Base-by-base conservation (phyloP, 1,139 yeast species). In the Saccharomycopsis hybrid region DNA sequence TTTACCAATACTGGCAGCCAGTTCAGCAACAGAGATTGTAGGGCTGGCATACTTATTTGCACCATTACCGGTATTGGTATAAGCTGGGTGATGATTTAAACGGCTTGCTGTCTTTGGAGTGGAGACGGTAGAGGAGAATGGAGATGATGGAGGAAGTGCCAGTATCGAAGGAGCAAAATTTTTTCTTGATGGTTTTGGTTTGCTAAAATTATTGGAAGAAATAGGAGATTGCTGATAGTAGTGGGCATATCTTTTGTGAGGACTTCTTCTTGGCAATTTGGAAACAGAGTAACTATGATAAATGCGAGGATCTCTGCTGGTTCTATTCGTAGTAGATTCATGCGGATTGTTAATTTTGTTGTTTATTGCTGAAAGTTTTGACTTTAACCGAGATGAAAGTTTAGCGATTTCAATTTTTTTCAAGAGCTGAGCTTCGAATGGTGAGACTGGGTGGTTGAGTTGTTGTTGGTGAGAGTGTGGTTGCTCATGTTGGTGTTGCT, bases 401-500 rank as follows among this genome's bases (percentile, higher is more conserved):
- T 51, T 48, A 7, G 48, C 46, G 29, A 53, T 53, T 41, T 53
- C 54, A 30, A 53, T 53, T 31, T 53, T 53, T 39, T 53, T 43
- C 7, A 53, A 35, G 18, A 18, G 18, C 18, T 18, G 18, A 18
- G 18, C 18, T 18, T 18, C 18, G 18, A 18, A 18, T 18, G 18
- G 18, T 18, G 18, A 18, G 18, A 18, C 18, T 18, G 18, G 18
- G 18, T 18, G 18, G 18, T 18, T 18, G 18, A 18, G 18, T 18
- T 18, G 18, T 18, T 18, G 18, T 18, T 18, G 18, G 18, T 18
- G 18, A 18, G 18, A 18, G 18, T 18, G 18, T 18, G 18, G 18
- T 18, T 18, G 18, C 18, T 18, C 18, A 18, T 18, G 18, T 18
- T 18, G 18, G 18, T 18, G 18, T 18, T 18, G 18, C 18, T 18